phyloP scores from a whole-genome alignment of 108 stramenopile genomes.

The Schizochytrium sp. region DNA sequence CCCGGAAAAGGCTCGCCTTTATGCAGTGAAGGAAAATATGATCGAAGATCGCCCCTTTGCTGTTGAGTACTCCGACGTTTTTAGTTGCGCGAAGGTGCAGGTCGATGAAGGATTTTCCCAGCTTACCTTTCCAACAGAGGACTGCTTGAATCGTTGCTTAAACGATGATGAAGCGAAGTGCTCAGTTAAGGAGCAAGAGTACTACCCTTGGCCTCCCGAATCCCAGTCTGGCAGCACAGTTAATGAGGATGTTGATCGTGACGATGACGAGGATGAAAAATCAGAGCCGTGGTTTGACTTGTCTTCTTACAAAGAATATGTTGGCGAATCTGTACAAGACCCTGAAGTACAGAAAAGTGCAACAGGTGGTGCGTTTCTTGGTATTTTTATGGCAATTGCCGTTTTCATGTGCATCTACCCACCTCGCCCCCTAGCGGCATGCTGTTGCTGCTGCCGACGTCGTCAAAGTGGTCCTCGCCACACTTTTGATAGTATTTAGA shows the following conservation, averaged over 20 bases:
- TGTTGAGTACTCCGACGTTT: not conserved
- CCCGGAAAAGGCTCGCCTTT: constrained; percentile 40
- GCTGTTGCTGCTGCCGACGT: constrained; percentile 5
- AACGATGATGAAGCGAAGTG: constrained; percentile 14
- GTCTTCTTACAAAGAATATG: not conserved
- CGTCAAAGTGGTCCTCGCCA: not conserved
- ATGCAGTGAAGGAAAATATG: not conserved
- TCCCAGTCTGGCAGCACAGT: not conserved
- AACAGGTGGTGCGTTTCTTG: not conserved
- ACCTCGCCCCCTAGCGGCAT: not conserved
- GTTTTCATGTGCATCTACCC: not conserved
- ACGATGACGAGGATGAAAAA: constrained; percentile 27
- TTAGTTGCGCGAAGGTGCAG: constrained; percentile 29
- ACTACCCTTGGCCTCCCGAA: constrained; percentile 30
- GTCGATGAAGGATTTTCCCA: not conserved
- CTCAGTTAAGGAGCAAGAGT: constrained; percentile 10
- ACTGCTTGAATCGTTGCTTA: constrained; percentile 27
- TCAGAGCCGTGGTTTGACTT: not conserved
- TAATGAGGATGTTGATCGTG: not conserved
- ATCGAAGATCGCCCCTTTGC: not conserved
- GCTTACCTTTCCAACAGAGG: constrained; percentile 3
- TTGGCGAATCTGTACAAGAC: constrained; percentile 10
- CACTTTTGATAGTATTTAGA: not conserved
- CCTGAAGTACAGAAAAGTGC: not conserved
- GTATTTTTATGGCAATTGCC: not conserved